Evolutionary conservation across 148 eudicot genomes (phyloP).

Genomic region (Fagopyrum homotropicum): DNA sequence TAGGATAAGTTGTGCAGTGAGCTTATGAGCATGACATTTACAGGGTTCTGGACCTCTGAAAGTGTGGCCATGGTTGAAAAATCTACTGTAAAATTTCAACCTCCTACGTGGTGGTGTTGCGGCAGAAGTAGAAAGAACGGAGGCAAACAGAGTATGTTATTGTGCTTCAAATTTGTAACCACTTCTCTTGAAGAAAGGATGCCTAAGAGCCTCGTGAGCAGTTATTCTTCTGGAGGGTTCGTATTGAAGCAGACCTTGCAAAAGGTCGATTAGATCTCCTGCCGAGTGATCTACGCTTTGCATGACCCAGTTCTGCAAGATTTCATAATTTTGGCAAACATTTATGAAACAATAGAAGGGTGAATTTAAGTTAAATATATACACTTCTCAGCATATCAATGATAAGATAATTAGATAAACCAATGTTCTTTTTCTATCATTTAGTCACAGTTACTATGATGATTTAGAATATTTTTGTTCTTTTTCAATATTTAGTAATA

Average conservation of each 20-base stretch:
- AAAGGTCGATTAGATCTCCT: slow-evolving; percentile 58
- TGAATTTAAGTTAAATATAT: not conserved
- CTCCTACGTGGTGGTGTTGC: not conserved
- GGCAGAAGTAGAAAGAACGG: not conserved
- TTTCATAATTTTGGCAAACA: not conserved
- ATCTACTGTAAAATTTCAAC: not conserved
- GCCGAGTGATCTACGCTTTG: slow-evolving; percentile 66
- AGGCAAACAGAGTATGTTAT: not conserved
- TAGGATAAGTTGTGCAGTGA: not conserved
- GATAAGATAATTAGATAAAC: no score
- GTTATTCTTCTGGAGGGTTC: slow-evolving; percentile 49
- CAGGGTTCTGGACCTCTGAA: not conserved
- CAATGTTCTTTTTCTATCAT: no score
- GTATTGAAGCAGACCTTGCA: slow-evolving; percentile 53
- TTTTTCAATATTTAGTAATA: no score
- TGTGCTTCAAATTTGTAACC: slow-evolving; percentile 25
- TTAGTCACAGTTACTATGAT: no score
- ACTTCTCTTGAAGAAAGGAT: slow-evolving; percentile 52
- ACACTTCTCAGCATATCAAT: not conserved
- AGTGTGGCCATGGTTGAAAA: slow-evolving; percentile 1
- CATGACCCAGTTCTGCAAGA: slow-evolving; percentile 50
- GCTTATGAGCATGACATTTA: not conserved
- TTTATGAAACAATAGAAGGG: not conserved
- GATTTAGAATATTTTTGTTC: no score
- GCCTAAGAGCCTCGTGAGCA: slow-evolving; percentile 50